Percentiles rank a stretch among this genome's conserved stretches.
Conservation (phyloP, 768 basidiomycete genomes). For the Trametes meyenii region DNA sequence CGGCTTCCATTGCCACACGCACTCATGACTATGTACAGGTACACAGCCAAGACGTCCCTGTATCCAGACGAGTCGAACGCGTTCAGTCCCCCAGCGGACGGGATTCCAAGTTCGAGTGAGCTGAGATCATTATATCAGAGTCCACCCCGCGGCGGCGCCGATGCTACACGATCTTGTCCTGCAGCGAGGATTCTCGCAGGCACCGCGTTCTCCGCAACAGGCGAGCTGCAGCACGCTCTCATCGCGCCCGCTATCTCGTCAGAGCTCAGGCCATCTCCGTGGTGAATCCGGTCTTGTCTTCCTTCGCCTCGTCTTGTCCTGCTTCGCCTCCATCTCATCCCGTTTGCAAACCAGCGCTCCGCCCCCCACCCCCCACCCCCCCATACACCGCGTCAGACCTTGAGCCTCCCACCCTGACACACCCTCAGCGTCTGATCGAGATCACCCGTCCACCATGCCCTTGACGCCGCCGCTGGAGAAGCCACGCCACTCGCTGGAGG, state of each 20-base stretch:
- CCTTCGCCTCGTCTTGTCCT: neutral
- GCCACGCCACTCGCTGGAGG: slow-evolving; percentile 22
- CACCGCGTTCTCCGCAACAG: slow-evolving; percentile 5
- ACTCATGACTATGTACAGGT: neutral
- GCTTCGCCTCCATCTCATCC: neutral
- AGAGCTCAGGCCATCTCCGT: slow-evolving; percentile 6
- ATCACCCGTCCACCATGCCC: slow-evolving; percentile 5
- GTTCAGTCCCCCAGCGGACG: neutral
- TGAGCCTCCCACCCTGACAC: too few relatives aligned
- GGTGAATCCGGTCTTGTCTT: neutral
- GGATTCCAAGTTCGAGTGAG: neutral
- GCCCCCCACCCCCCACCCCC: neutral
- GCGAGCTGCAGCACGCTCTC: slow-evolving; percentile 15
- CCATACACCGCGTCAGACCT: neutral
- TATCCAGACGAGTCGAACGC: neutral
- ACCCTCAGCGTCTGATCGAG: neutral
- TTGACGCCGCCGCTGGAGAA: slow-evolving; percentile 10
- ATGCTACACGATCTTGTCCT: neutral
- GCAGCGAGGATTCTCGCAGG: slow-evolving; percentile 4
- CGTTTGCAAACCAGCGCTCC: neutral
- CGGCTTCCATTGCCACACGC: slow-evolving; percentile 1
- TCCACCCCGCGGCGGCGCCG: neutral
- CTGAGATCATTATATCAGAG: slow-evolving; percentile 1
- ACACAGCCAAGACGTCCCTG: neutral
- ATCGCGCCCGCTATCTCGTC: slow-evolving; percentile 17